Base-by-base conservation (phyloP, 2,329 filamentous ascomycete species). In the Thelonectria blattea region DNA sequence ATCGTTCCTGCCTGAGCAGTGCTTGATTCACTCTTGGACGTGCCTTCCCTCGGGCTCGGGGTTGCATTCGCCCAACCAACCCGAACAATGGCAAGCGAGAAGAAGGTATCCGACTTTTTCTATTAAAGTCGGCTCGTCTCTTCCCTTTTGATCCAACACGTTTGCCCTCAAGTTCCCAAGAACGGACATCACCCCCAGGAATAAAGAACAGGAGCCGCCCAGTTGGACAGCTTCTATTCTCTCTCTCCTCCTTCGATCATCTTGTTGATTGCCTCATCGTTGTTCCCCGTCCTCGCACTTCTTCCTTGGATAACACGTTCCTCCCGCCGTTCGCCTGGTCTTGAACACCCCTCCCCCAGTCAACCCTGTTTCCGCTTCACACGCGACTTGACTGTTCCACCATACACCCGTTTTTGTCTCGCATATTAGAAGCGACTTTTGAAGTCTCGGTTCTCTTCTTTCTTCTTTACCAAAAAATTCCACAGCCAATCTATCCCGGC, bases 371-470 rank as follows among this genome's bases (percentile, higher is more conserved):
- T 55, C 56, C 65, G 57, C 67, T 60, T 62, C 52, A 60, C 48
- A 69, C 68, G 60, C 63, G 68, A 63, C 51, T 37, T 56, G 52
- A 42, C 50, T 57, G 67, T 63, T 71, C 48, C 68, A 71, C 68
- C 65, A 58, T 66, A 60, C 63, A 69, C 62, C 67, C 68, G 63
- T 60, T 61, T 64, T 61, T 63, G 65, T 68, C 66, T 69, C 61
- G 61, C 60, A 68, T 58, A 30, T 30, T 30, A 8, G 27, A 30
- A 30, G 27, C 27, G 27, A 30, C 5, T 30, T 30, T 10, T 30
- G 27, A 30, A 24, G 27, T 30, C 27, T 30, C 27, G 8, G 5
- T 30, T 30, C 41, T 30, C 48, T 60, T 51, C 27, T 47, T 30
- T 58, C 60, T 65, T 62, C 48, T 43, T 39, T 42, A 32, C 14